Base-by-base conservation (phyloP, 2,329 filamentous ascomycete genomes). In the Cladosporium sp. region DNA sequence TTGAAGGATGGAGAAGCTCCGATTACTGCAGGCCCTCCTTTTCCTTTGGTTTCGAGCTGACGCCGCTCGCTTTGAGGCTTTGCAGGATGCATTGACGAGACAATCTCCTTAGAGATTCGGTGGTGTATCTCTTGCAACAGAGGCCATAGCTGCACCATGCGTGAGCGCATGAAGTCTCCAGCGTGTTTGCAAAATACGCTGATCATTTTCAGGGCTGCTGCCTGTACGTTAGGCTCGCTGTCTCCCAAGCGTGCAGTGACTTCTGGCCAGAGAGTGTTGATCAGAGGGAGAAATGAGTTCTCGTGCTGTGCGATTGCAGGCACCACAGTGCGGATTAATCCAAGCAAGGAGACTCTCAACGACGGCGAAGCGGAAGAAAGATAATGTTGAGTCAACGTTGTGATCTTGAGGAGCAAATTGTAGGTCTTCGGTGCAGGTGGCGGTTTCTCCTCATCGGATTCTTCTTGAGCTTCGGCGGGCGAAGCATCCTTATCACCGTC, bases 201-300 rank as follows among this genome's bases (percentile, higher is more conserved):
- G 3, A 97, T 74, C 0, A 88, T 80, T 11, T 83, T 77, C 54
- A 89, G 83, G 5, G 89, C 84, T 13, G 84, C 81, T 8, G 86
- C 78, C 2, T 80, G 79, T 9, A 96, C 80, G 63, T 83, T 86
- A 0, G 81, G 73, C 66, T 89, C 84, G 3, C 71, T 58, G 58
- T 89, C 87, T 58, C 83, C 80, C 5, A 89, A 73, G 19, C 84
- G 77, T n/a, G 77, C 75, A 1, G 85, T 73, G 4, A 95, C 73
- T 6, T 95, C 85, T 0, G 91, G 90, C 92, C 92, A 98, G 7
- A 97, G 75, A 3, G 86, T 85, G 68, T 97, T 93, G 60, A 97
- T 83, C 0, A 97, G 77, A 0, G 93, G 93, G 1, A 98, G 72
- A 66, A 95, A 96, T 0, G 83, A 82, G 56, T 91, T 84, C 65